Evolutionary conservation across 2,329 filamentous ascomycete genomes (phyloP).

Genomic region (Penicillium sp.): DNA sequence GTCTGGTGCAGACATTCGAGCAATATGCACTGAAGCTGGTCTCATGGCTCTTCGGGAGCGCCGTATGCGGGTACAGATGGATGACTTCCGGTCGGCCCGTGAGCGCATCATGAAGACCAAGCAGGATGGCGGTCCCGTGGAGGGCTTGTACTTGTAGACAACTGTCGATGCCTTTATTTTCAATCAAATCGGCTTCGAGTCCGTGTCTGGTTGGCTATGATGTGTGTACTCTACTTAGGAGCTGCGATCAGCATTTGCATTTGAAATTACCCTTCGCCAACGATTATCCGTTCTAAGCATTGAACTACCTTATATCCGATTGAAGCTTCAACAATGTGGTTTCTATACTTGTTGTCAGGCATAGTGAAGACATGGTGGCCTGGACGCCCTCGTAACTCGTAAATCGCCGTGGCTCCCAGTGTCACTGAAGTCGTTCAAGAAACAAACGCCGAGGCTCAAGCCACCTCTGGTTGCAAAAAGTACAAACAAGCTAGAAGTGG

Average conservation of each 20-base stretch:
- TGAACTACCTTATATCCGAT: no score
- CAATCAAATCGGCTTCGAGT: no score
- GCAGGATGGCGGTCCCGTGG: constrained; percentile 87
- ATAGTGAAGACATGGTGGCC: no score
- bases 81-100: constrained; percentile 86
- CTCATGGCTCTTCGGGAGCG: constrained; percentile 89
- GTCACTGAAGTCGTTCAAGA: no score
- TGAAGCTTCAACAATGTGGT: no score
- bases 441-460: background rate
- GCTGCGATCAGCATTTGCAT: constrained; percentile 4
- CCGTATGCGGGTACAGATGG: constrained; percentile 98
- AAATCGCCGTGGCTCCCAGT: background rate
- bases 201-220: constrained; percentile 1
- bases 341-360: no score
- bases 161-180: no score
- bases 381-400: no score
- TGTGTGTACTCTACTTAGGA: constrained; percentile 24
- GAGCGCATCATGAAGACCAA: constrained; percentile 97
- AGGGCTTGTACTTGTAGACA: constrained; percentile 91
- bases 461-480: constrained; percentile 18
- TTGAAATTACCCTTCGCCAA: no score
- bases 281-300: no score
- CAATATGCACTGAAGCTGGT: constrained; percentile 95
- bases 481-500: constrained; percentile 22
- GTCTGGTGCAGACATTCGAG: constrained; percentile 96